phyloP scores from a whole-genome alignment of 768 basidiomycete species.

The Paxillus rubicundulus region DNA sequence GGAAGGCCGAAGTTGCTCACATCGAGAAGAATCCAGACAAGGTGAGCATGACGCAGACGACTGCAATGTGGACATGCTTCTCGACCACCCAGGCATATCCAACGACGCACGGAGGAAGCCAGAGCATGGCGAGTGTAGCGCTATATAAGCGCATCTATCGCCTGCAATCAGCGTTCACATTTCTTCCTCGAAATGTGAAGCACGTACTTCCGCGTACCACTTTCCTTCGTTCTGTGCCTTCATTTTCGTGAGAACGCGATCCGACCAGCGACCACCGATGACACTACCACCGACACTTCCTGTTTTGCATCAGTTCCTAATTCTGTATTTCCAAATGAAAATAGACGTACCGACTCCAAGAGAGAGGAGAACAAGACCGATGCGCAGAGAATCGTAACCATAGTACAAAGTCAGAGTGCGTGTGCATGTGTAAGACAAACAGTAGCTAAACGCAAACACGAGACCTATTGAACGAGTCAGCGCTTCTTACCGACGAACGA shows the following conservation, averaged over 20 bases:
- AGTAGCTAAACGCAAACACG: conserved; percentile 68
- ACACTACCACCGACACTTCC: conserved; percentile 55
- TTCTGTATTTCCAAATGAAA: neutral
- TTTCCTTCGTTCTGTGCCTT: conserved; percentile 45
- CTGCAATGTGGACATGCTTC: conserved; percentile 60
- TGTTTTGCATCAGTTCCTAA: conserved; percentile 5
- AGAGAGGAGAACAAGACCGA: conserved; percentile 74
- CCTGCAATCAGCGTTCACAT: neutral
- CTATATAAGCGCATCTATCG: conserved; percentile 70
- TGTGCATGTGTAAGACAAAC: conserved; percentile 70
- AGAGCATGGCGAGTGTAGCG: conserved; percentile 52
- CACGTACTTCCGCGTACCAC: conserved; percentile 63
- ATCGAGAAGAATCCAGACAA: conserved; percentile 70
- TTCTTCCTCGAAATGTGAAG: neutral
- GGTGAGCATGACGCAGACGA: conserved; percentile 70
- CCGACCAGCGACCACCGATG: conserved; percentile 58
- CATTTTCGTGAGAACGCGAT: conserved; percentile 42
- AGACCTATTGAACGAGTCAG: conserved; percentile 45
- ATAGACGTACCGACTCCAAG: conserved; percentile 60
- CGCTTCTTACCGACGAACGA: neutral
- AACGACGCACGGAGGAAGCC: conserved; percentile 55
- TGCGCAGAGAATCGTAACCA: conserved; percentile 61
- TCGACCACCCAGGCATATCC: conserved; percentile 77
- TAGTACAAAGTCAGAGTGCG: conserved; percentile 66
- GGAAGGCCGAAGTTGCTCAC: conserved; percentile 38